Evolutionary conservation across 352 stramenopile genomes (phyloP).

Genomic region (Phytopythium cucurbitacearum): DNA sequence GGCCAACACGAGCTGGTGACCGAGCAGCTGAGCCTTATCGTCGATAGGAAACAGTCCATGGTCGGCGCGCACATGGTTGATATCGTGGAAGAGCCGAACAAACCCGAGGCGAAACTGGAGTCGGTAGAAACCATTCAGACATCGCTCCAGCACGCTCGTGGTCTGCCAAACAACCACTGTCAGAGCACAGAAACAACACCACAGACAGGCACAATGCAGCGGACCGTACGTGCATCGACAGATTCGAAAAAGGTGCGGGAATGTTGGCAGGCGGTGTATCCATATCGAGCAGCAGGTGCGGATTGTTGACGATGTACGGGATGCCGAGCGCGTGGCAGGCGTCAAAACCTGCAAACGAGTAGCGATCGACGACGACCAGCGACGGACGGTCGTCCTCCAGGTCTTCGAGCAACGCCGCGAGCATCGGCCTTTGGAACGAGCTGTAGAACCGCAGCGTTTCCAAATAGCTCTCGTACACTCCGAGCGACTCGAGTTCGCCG

Average conservation of each 20-base stretch:
- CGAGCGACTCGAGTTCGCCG: conserved; percentile 25
- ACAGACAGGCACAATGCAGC: not conserved
- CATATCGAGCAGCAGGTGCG: conserved; percentile 80
- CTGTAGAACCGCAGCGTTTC: conserved; percentile 67
- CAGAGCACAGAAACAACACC: conserved; percentile 7
- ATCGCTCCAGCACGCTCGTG: conserved; percentile 69
- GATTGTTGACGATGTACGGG: conserved; percentile 81
- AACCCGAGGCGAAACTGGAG: conserved; percentile 68
- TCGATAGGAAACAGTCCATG: conserved; percentile 42
- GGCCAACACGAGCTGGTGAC: conserved; percentile 63
- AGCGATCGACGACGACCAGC: conserved; percentile 73
- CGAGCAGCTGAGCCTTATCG: conserved; percentile 51
- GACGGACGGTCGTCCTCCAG: conserved; percentile 61
- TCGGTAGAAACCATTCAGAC: conserved; percentile 73
- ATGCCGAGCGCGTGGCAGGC: conserved; percentile 51
- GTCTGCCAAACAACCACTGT: conserved; percentile 24
- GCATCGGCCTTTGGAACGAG: conserved; percentile 80
- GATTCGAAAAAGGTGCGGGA: conserved; percentile 78
- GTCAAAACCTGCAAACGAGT: conserved; percentile 80
- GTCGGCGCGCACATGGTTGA: conserved; percentile 53
- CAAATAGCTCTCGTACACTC: conserved; percentile 67
- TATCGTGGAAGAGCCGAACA: conserved; percentile 56
- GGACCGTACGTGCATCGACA: conserved; percentile 66
- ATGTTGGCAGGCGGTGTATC: conserved; percentile 78
- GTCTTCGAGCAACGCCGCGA: conserved; percentile 44